Percentiles rank a stretch among this genome's conserved stretches.
Conservation (phyloP, 2,329 filamentous ascomycete species). For the Pseudogymnoascus verrucosus region DNA sequence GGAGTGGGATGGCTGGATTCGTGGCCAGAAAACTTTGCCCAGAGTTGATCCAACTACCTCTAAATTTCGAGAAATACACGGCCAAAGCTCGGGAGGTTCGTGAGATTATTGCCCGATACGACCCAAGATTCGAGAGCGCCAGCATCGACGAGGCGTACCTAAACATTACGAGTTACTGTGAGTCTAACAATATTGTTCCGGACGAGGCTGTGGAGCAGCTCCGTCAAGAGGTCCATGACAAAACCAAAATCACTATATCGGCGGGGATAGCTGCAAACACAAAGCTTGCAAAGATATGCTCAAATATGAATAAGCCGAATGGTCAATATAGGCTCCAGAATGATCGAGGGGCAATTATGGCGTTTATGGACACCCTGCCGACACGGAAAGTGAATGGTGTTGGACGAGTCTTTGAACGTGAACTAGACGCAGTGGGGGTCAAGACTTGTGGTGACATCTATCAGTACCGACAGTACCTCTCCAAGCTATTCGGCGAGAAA, state of each 20-base stretch:
- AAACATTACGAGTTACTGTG: constrained; percentile 84
- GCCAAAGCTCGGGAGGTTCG: constrained; percentile 85
- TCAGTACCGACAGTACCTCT: constrained; percentile 61
- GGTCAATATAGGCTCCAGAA: constrained; percentile 74
- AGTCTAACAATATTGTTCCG: constrained; percentile 56
- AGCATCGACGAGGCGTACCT: constrained; percentile 96
- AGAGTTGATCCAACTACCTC: constrained; percentile 68
- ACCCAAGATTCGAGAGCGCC: constrained; percentile 82
- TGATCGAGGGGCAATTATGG: constrained; percentile 67
- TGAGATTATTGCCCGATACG: constrained; percentile 75
- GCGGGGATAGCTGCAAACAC: constrained; percentile 92
- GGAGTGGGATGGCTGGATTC: constrained; percentile 93
- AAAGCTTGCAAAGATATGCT: constrained; percentile 89
- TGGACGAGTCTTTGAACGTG: constrained; percentile 87
- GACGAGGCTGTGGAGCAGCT: constrained; percentile 71
- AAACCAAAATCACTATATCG: constrained; percentile 78
- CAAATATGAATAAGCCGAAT: constrained; percentile 93
- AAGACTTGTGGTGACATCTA: constrained; percentile 87
- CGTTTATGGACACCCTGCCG: constrained; percentile 75
- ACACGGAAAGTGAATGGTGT: constrained; percentile 91
- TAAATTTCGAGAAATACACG: constrained; percentile 86
- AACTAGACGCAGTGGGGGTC: constrained; percentile 79
- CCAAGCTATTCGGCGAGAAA: constrained; percentile 82
- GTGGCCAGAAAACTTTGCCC: constrained; percentile 93
- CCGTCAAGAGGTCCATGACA: constrained; percentile 65